phyloP scores from a whole-genome alignment of 345 rosid genomes.

The Populus davidiana region DNA sequence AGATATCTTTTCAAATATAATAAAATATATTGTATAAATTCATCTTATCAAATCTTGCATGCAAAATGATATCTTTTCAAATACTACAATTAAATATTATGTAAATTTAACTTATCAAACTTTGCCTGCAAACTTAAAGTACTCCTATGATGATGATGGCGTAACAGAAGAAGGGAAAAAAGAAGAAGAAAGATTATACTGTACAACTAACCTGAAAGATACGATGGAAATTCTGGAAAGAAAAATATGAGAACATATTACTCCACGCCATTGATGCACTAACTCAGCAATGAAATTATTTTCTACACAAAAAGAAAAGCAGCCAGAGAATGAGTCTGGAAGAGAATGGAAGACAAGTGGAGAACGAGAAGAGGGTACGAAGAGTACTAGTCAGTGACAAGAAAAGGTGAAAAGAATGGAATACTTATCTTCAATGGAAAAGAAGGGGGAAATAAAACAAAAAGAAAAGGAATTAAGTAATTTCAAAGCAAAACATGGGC shows the following conservation, averaged over 20 bases:
- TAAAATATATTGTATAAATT: background rate
- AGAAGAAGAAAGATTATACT: no score
- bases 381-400: background rate
- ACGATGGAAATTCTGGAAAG: background rate
- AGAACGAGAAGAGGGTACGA: background rate
- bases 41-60: background rate
- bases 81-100: background rate
- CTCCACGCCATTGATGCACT: conserved; percentile 15
- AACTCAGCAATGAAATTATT: background rate
- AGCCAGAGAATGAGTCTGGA: background rate
- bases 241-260: conserved; percentile 6
- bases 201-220: conserved; percentile 16
- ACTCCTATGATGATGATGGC: background rate
- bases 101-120: background rate
- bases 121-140: background rate
- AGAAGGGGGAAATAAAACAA: background rate
- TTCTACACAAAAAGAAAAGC: background rate
- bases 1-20: background rate
- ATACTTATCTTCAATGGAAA: background rate
- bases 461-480: background rate
- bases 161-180: background rate
- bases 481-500: background rate
- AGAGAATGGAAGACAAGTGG: background rate
- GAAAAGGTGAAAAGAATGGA: background rate
- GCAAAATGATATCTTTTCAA: background rate